Evolutionary conservation across 768 basidiomycete species (phyloP).

Genomic region (Hypholoma fasciculare): DNA sequence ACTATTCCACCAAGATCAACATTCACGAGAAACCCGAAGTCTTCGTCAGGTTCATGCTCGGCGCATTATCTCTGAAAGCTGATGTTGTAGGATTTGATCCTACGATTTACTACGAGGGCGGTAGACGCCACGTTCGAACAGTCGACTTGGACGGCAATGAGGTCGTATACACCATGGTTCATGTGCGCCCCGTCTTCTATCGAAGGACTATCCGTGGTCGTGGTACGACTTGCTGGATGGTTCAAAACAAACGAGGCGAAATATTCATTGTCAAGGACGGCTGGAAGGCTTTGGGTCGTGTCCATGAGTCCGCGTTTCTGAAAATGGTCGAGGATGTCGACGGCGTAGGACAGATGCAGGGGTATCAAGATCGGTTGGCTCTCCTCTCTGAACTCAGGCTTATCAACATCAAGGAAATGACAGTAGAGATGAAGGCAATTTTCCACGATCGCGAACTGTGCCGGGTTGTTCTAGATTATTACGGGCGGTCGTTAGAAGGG

Average conservation of each 20-base stretch:
- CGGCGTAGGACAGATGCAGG: slow-evolving; percentile 14
- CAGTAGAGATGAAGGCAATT: not conserved
- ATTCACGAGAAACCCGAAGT: slow-evolving; percentile 11
- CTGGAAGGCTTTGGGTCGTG: slow-evolving; percentile 10
- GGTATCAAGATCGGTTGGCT: slow-evolving; percentile 1
- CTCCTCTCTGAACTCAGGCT: not conserved
- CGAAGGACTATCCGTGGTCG: slow-evolving; percentile 16
- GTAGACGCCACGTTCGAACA: slow-evolving; percentile 1
- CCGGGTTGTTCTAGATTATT: not conserved
- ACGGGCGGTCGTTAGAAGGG: not conserved
- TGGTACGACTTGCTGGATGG: slow-evolving; percentile 20
- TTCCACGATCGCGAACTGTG: not conserved
- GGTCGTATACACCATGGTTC: not conserved
- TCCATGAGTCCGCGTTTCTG: no score
- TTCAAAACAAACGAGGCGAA: not conserved
- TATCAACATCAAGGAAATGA: not conserved
- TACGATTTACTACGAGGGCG: slow-evolving; percentile 14
- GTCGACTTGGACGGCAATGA: not conserved
- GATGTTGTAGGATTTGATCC: slow-evolving; percentile 18
- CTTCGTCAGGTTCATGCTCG: slow-evolving; percentile 21
- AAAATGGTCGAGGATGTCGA: not conserved
- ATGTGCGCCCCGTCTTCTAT: slow-evolving; percentile 10
- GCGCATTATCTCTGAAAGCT: slow-evolving; percentile 12
- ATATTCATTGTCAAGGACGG: slow-evolving; percentile 15
- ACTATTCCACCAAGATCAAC: no score